Percentiles rank a stretch among this genome's conserved stretches.
These are phyloP conservation scores for Colletotrichum brevisporum DNA, from an alignment of 2,329 filamentous ascomycete species.

Conservation along the genomic window DNA sequence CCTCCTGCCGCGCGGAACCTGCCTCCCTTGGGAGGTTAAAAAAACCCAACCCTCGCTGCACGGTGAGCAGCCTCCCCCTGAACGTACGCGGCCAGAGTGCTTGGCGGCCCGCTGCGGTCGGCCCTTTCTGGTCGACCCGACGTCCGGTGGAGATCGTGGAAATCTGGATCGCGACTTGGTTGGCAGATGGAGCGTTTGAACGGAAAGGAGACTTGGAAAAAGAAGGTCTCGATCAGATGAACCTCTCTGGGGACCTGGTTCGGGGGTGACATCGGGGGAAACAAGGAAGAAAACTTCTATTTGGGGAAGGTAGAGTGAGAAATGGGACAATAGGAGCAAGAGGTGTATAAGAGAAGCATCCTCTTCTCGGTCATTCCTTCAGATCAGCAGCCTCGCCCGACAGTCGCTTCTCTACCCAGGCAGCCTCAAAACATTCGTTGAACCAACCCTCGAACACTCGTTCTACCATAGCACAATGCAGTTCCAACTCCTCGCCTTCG, in stretches of 20 bases:
- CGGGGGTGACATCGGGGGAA: slow-evolving; percentile 8
- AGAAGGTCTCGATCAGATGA: slow-evolving; percentile 27
- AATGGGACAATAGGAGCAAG: neutral
- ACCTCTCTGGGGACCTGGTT: slow-evolving; percentile 13
- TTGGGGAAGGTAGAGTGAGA: neutral
- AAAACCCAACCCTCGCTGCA: too few relatives aligned
- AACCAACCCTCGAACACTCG: neutral
- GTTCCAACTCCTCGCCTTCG: slow-evolving; percentile 19
- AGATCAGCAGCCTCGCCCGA: slow-evolving; percentile 2
- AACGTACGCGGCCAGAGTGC: slow-evolving; percentile 34
- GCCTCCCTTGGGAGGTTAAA: too few relatives aligned
- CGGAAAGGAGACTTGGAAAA: slow-evolving; percentile 10
- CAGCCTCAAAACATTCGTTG: slow-evolving; percentile 16
- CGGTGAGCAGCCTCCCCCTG: slow-evolving; percentile 6
- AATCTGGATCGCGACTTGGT: slow-evolving; percentile 13
- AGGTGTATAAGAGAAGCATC: slow-evolving; percentile 26
- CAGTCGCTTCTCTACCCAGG: neutral
- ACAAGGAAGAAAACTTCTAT: slow-evolving; percentile 10
- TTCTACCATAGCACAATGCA: slow-evolving; percentile 10
- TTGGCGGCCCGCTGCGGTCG: slow-evolving; percentile 32
- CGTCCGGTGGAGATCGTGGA: slow-evolving; percentile 26
- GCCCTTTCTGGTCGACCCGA: slow-evolving; percentile 3
- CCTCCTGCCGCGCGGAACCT: slow-evolving; percentile 10
- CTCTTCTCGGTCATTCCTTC: neutral
- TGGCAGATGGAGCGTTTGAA: slow-evolving; percentile 22